These are phyloP conservation scores for Cryptomeria japonica DNA, from an alignment of 75 land plant genomes.

Conservation along the genomic window DNA sequence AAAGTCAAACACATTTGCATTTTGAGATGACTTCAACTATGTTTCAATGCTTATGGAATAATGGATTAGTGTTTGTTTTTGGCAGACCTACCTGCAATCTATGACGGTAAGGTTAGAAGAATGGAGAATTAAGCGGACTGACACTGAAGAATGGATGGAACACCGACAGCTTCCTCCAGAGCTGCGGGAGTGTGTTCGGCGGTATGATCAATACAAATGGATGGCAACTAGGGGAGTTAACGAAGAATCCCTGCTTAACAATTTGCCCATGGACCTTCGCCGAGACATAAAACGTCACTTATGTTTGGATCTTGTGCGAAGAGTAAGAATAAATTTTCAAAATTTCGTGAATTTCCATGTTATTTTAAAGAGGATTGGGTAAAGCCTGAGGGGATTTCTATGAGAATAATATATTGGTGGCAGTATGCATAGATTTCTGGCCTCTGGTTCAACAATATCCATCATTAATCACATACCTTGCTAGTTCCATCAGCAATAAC, in stretches of 20 bases:
- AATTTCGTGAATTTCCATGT: not conserved
- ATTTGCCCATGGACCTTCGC: constrained; percentile 74
- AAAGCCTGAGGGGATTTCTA: not conserved
- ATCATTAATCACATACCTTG: not conserved
- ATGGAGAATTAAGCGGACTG: constrained; percentile 78
- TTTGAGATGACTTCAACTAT: not conserved
- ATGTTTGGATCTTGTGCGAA: constrained; percentile 75
- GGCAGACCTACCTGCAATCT: constrained; percentile 85
- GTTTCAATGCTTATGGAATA: not conserved
- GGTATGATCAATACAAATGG: constrained; percentile 83
- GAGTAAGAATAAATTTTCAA: constrained; percentile 31
- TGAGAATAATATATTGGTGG: not conserved
- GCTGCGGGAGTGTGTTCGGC: constrained; percentile 55
- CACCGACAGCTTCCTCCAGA: constrained; percentile 85
- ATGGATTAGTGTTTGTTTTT: not conserved
- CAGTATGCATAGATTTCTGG: not conserved
- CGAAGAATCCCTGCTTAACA: constrained; percentile 66
- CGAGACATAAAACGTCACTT: constrained; percentile 91
- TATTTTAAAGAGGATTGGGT: not conserved
- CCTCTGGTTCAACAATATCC: not conserved
- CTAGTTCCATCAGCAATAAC: not conserved
- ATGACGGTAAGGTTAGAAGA: constrained; percentile 71
- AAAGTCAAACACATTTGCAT: not conserved
- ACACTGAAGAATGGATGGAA: constrained; percentile 91
- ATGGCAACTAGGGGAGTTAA: constrained; percentile 77